Evolutionary conservation across 768 basidiomycete genomes (phyloP), one percentile per base, ranked within the genome.

Genomic region (Xanthoconium purpureum): DNA sequence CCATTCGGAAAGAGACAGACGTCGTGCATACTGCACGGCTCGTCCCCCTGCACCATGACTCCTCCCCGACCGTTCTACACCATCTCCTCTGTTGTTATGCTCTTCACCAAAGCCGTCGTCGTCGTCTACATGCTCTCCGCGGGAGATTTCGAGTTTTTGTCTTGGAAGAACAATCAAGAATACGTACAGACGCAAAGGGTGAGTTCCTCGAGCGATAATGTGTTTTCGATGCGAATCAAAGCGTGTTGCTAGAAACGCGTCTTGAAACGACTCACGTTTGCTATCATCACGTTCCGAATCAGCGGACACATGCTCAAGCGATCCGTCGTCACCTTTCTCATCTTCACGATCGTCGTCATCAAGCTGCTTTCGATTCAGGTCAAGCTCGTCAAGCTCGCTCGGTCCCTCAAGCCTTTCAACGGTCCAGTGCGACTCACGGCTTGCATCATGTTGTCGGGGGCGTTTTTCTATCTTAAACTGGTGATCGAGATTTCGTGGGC

Each of bases 271-370:
- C 65, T 69, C 36, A 64, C 61, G 36, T 51, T 69, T 37, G 63
- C 66, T 0, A 8, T 68, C 39, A 49, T 69, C 60, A 69, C 69
- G 38, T 66, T 71, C 36, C 69, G 63, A n/a, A n/a, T 66, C 44
- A 55, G 69, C 55, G 56, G 55, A 51, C 61, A 66, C 47, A 66
- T 70, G 61, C 50, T 69, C 51, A 71, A 63, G 54, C 69, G 64
- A 52, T 70, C 68, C 50, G 58, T 70, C 37, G 52, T 68, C 42
- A 59, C 64, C 37, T 66, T 68, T 49, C 56, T 69, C 61, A 64
- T 69, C 58, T 68, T 71, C 36, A 52, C 69, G 48, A 66, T 69
- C 64, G 57, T 69, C 57, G 58, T 63, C 58, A 54, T 69, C 64
- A 71, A 71, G 54, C 12, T 71, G 40, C 55, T 71, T 18, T 56